phyloP scores from a whole-genome alignment of 352 stramenopile genomes.

The Globisporangium radiosum region DNA sequence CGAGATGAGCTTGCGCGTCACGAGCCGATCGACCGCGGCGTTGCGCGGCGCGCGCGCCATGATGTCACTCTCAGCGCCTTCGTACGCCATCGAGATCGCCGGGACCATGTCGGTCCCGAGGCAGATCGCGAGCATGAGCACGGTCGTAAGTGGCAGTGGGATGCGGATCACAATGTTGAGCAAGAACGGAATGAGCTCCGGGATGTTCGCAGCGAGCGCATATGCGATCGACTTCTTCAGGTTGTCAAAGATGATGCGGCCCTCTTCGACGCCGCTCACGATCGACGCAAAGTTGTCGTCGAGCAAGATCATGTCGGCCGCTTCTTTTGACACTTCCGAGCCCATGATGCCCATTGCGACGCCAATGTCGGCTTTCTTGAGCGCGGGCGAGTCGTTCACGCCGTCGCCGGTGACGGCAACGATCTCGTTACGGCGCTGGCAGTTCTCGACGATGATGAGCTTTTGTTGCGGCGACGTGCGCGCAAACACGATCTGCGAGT shows the following conservation, averaged over 20 bases:
- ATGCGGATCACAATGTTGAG: conserved; percentile 82
- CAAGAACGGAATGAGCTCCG: conserved; percentile 83
- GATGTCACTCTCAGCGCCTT: conserved; percentile 83
- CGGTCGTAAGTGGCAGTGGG: conserved; percentile 82
- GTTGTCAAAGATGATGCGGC: conserved; percentile 94
- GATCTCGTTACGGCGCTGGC: conserved; percentile 79
- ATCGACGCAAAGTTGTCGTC: conserved; percentile 98
- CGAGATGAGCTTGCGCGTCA: conserved; percentile 87
- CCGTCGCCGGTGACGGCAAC: conserved; percentile 96
- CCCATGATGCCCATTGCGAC: conserved; percentile 97
- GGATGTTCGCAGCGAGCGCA: conserved; percentile 89
- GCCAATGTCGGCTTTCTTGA: conserved; percentile 97
- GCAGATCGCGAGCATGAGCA: conserved; percentile 91
- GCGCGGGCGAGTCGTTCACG: conserved; percentile 96
- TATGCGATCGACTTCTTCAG: conserved; percentile 94
- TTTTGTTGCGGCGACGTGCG: conserved; percentile 93
- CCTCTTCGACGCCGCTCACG: conserved; percentile 92
- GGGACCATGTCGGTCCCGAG: conserved; percentile 91
- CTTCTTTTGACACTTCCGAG: conserved; percentile 93
- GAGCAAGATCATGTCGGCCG: conserved; percentile 93
- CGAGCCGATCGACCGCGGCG: conserved; percentile 74
- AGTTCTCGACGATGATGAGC: conserved; percentile 92
- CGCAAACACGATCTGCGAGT: conserved; percentile 94
- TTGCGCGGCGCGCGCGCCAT: conserved; percentile 81
- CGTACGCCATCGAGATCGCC: conserved; percentile 90